A percentile compares a stretch with the other conserved stretches of the same genome.
Evolutionary conservation across 768 basidiomycete species (phyloP).

Genomic region (Mycena epipterygia): DNA sequence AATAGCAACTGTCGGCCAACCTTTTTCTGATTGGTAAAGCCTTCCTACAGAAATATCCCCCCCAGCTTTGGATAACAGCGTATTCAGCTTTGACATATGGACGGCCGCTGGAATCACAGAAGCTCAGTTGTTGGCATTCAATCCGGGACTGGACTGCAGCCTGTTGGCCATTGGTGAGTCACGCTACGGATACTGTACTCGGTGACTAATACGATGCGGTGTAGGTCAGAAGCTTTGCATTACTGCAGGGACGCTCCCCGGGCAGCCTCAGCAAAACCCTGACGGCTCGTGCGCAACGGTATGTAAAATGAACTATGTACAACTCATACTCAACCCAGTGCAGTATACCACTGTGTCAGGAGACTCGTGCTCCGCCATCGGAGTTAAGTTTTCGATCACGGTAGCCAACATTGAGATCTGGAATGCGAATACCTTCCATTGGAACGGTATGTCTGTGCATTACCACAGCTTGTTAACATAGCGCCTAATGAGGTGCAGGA

Average conservation of each 20-base stretch:
- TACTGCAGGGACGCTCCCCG: slow-evolving; percentile 32
- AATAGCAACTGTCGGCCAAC: too few relatives aligned
- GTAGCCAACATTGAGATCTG: slow-evolving; percentile 36
- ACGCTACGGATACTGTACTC: too few relatives aligned
- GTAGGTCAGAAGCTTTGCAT: slow-evolving; percentile 38
- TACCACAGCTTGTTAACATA: not conserved
- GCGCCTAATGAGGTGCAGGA: slow-evolving; percentile 21
- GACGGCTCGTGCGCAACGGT: slow-evolving; percentile 36
- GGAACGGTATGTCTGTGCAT: slow-evolving; percentile 34
- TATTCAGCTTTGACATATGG: too few relatives aligned
- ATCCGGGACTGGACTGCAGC: too few relatives aligned
- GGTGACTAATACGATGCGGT: too few relatives aligned
- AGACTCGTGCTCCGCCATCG: slow-evolving; percentile 37
- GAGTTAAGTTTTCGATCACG: slow-evolving; percentile 35
- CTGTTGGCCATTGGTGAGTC: too few relatives aligned
- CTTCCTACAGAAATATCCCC: too few relatives aligned
- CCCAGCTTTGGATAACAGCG: too few relatives aligned
- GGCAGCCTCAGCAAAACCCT: slow-evolving; percentile 13
- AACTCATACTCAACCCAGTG: not conserved
- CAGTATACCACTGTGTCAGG: slow-evolving; percentile 29
- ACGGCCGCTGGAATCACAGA: too few relatives aligned
- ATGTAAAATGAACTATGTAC: not conserved
- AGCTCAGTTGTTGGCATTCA: too few relatives aligned
- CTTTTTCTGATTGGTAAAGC: too few relatives aligned
- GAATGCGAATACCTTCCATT: slow-evolving; percentile 37